Conservation (phyloP, 768 basidiomycete genomes). For the Candolleomyces eurysporus region DNA sequence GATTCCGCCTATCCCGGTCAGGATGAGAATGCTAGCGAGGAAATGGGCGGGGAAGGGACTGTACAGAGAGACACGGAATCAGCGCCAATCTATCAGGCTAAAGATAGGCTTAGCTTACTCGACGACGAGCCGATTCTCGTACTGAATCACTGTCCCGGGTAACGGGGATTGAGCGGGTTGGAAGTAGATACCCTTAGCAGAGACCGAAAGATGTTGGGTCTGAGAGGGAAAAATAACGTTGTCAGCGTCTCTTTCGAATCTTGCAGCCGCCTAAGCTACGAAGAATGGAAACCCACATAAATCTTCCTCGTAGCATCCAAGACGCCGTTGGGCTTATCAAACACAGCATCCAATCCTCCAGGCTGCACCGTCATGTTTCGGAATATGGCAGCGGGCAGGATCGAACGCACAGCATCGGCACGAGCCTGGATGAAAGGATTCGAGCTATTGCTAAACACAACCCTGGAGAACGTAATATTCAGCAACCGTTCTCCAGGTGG, state of each 20-base stretch:
- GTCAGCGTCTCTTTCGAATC: neutral
- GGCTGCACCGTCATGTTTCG: constrained; percentile 43
- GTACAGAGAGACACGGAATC: neutral
- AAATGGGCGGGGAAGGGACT: constrained; percentile 54
- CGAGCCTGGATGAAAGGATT: constrained; percentile 52
- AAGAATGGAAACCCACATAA: constrained; percentile 41
- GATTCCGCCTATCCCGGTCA: constrained; percentile 47
- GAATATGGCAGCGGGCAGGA: constrained; percentile 62
- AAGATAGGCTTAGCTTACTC: constrained; percentile 43
- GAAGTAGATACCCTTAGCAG: constrained; percentile 63
- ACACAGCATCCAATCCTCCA: constrained; percentile 42
- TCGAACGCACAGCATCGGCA: constrained; percentile 44
- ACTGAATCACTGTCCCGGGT: constrained; percentile 35
- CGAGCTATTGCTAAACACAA: constrained; percentile 38
- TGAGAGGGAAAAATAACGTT: constrained; percentile 5
- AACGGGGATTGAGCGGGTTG: constrained; percentile 36
- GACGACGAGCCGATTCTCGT: constrained; percentile 51
- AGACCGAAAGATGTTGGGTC: constrained; percentile 58
- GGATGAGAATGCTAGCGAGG: constrained; percentile 49
- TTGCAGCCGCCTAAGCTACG: neutral
- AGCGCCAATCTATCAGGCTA: neutral
- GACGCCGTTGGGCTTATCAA: constrained; percentile 50
- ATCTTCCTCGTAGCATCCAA: constrained; percentile 46
- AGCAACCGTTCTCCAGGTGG: neutral
- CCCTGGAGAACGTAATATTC: constrained; percentile 22